Base-by-base conservation (phyloP, 768 basidiomycete species). In the Leccinellum luteum region DNA sequence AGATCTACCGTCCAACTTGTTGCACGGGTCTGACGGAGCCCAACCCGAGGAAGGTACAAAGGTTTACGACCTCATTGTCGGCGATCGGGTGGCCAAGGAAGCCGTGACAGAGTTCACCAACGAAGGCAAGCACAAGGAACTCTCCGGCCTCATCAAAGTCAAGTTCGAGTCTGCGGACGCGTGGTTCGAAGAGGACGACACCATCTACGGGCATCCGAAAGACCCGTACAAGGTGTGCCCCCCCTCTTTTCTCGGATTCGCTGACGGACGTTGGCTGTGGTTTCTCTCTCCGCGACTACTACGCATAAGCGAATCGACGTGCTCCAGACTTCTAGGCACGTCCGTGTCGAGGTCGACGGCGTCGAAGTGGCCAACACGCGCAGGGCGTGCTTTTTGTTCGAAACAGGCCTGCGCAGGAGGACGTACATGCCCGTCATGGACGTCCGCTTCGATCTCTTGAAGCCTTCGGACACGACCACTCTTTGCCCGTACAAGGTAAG, bases 171-270 rank as follows among this genome's bases (percentile, higher is more conserved):
- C 76, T 17, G 78, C 79, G 64, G 85, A 85, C 59, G 78, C 78
- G 3, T 87, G 86, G 86, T 85, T 86, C 52, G 85, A 87, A 72
- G 85, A 87, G 64, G 85, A 86, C 50, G 85, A 88, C 49, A 68
- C 81, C 55, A 78, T 87, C 31, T 82, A 76, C 56, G 73, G 77
- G 2, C 86, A 88, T 58, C 82, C 84, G 8, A 86, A 83, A 62
- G 85, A 88, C 66, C 85, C 85, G 1, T 88, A 85, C 71, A 87
- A 88, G 77, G 86, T 85, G 3, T 47, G 57, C n/a, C 27, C 2
- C 30, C 8, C 15, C 3, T 4, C 45, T 25, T 15, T 28, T 9
- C 12, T 47, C 25, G 23, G 25, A 19, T 12, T 30, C 10, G 15
- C 14, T 3, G 15, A 47, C 44, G 0, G 0, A 38, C 35, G 6